Evolutionary conservation across 2,329 filamentous ascomycete species (phyloP).

Genomic region (Xylaria sp.): DNA sequence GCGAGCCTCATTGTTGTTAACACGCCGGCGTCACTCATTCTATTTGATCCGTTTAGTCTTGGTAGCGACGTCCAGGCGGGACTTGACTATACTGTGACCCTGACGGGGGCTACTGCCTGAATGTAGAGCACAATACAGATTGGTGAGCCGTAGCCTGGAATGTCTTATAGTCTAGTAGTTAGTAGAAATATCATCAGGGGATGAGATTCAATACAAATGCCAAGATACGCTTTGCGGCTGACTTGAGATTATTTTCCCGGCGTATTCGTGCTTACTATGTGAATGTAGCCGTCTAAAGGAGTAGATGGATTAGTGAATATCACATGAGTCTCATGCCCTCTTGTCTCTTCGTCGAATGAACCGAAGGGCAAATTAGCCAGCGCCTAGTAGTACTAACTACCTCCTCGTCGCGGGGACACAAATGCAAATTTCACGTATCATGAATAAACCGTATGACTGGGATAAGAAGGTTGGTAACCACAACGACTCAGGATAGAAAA

Average conservation of each 20-base stretch:
- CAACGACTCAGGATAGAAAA: neutral
- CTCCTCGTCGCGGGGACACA: neutral
- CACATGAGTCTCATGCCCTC: no score
- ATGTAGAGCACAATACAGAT: neutral
- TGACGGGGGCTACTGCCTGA: conserved; percentile 42
- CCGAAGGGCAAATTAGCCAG: neutral
- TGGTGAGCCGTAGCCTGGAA: neutral
- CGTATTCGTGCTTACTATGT: neutral
- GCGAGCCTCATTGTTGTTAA: conserved; percentile 59
- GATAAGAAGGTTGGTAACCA: no score
- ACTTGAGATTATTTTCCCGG: neutral
- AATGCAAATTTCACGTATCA: neutral
- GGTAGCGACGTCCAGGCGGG: conserved; percentile 51
- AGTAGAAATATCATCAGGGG: neutral
- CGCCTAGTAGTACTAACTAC: no score
- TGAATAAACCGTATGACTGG: neutral
- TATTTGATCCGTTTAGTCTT: conserved; percentile 57
- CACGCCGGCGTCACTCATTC: conserved; percentile 55
- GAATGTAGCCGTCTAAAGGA: neutral
- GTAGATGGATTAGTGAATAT: neutral
- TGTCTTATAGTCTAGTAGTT: neutral
- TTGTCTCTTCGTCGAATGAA: neutral
- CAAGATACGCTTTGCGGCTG: neutral
- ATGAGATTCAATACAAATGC: neutral
- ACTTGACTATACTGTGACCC: conserved; percentile 50